Conservation (phyloP, 2,329 filamentous ascomycete genomes). For the Phialocephala subalpina region DNA sequence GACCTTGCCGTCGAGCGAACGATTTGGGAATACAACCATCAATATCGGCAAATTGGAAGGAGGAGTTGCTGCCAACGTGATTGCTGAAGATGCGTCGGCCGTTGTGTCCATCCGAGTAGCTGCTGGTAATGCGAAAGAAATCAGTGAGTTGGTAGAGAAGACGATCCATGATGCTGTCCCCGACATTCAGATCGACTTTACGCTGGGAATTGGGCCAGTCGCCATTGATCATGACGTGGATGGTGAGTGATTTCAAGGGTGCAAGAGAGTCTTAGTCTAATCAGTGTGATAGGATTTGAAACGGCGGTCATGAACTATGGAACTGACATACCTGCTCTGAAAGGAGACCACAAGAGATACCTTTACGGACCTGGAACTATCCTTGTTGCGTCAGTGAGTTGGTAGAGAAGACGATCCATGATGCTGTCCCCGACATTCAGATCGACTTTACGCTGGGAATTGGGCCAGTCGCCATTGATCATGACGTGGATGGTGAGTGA, state of each 20-base stretch:
- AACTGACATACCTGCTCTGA: constrained; percentile 74
- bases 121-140: not conserved
- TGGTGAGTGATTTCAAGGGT: constrained; percentile 50
- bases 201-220: constrained; percentile 75
- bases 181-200: constrained; percentile 58
- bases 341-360: constrained; percentile 53
- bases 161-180: not conserved
- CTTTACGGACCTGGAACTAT: constrained; percentile 76
- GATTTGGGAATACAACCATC: not conserved
- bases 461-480: constrained; percentile 76
- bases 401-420: not conserved
- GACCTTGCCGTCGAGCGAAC: not conserved
- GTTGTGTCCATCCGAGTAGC: not conserved
- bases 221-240: constrained; percentile 80
- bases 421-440: not conserved
- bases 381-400: constrained; percentile 66
- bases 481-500: constrained; percentile 72
- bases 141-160: not conserved
- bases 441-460: constrained; percentile 73
- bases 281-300: constrained; percentile 67
- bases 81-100: not conserved
- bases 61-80: constrained; percentile 1
- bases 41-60: not conserved
- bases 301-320: constrained; percentile 86
- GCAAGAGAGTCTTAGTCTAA: not conserved